A percentile compares a stretch with the other conserved stretches of the same genome.
Evolutionary conservation across 139 green algal genomes (phyloP).

Genomic region (Chlamydomonas applanata): DNA sequence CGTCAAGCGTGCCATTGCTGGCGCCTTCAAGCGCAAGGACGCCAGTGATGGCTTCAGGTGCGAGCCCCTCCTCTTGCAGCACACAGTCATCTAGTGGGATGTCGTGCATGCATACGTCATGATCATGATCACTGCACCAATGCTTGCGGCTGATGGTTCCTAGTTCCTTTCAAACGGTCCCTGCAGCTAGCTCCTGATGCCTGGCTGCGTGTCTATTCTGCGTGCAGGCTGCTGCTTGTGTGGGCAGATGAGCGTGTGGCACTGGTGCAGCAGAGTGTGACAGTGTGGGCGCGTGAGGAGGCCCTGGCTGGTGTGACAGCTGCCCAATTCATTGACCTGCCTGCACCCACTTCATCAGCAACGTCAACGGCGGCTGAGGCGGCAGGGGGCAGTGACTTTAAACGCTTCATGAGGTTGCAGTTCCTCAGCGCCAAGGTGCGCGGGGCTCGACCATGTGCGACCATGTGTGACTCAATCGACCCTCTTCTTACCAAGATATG

Average conservation of each 20-base stretch:
- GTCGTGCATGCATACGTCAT: no score
- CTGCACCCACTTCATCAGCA: conserved; percentile 17
- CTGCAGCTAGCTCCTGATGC: no score
- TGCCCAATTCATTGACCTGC: conserved; percentile 72
- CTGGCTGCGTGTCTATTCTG: background rate
- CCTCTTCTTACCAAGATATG: no score
- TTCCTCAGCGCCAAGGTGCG: conserved; percentile 50
- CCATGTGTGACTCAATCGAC: no score
- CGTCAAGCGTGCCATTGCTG: conserved; percentile 1
- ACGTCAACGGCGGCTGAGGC: background rate
- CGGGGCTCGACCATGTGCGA: no score
- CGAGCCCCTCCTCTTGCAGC: background rate
- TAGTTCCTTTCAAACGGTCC: no score
- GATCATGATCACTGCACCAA: no score
- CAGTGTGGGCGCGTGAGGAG: conserved; percentile 73
- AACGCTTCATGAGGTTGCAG: conserved; percentile 25
- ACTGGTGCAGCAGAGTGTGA: conserved; percentile 44
- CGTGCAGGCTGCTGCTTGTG: conserved; percentile 47
- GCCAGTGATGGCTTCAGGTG: conserved; percentile 30
- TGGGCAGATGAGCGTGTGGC: conserved; percentile 42
- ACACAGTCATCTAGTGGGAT: no score
- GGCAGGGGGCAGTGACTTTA: background rate
- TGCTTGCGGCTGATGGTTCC: no score
- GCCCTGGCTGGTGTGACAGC: conserved; percentile 50
- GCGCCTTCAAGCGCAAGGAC: conserved; percentile 31